Percentiles rank a stretch among this genome's conserved stretches.
phyloP scores from a whole-genome alignment of 257 asterid species.

The Salvia miltiorrhiza region DNA sequence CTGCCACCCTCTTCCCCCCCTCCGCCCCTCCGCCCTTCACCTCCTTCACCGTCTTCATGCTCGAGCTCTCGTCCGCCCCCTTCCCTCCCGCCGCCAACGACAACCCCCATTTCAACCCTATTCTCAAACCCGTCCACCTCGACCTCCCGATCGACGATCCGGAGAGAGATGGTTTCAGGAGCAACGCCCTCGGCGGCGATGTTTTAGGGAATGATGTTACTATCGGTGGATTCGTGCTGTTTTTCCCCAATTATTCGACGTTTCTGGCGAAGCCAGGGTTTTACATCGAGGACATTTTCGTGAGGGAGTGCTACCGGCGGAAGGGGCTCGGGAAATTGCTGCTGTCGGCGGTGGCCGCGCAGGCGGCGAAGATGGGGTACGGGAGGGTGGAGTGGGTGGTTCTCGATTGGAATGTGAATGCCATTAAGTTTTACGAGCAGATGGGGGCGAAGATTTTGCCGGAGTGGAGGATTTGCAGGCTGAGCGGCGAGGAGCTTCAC shows the following conservation, averaged over 20 bases:
- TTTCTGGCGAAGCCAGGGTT: slow-evolving; percentile 85
- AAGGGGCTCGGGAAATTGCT: slow-evolving; percentile 72
- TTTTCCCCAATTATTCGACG: slow-evolving; percentile 81
- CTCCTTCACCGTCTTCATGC: slow-evolving; percentile 50
- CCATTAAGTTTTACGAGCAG: slow-evolving; percentile 71
- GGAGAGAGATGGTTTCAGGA: slow-evolving; percentile 47
- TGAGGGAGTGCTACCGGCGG: slow-evolving; percentile 82
- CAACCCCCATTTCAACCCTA: slow-evolving; percentile 38
- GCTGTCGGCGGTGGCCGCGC: slow-evolving; percentile 71
- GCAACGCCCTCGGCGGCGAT: slow-evolving; percentile 13
- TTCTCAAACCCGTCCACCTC: slow-evolving; percentile 34
- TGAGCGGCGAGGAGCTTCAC: slow-evolving; percentile 64
- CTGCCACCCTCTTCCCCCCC: slow-evolving; percentile 55
- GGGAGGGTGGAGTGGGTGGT: slow-evolving; percentile 98
- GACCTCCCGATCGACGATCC: slow-evolving; percentile 71
- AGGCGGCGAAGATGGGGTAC: slow-evolving; percentile 87
- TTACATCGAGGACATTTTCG: slow-evolving; percentile 73
- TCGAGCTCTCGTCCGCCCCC: slow-evolving; percentile 45
- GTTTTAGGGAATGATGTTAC: slow-evolving; percentile 17
- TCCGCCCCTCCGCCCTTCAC: slow-evolving; percentile 50
- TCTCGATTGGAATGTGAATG: slow-evolving; percentile 81
- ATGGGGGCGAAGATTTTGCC: slow-evolving; percentile 76
- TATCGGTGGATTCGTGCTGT: slow-evolving; percentile 67
- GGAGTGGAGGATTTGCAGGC: slow-evolving; percentile 85
- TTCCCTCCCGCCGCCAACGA: slow-evolving; percentile 31